Percentiles rank a stretch among this genome's conserved stretches.
Conservation (phyloP, 495 filamentous ascomycete genomes). For the Talaromyces wortmannii region DNA sequence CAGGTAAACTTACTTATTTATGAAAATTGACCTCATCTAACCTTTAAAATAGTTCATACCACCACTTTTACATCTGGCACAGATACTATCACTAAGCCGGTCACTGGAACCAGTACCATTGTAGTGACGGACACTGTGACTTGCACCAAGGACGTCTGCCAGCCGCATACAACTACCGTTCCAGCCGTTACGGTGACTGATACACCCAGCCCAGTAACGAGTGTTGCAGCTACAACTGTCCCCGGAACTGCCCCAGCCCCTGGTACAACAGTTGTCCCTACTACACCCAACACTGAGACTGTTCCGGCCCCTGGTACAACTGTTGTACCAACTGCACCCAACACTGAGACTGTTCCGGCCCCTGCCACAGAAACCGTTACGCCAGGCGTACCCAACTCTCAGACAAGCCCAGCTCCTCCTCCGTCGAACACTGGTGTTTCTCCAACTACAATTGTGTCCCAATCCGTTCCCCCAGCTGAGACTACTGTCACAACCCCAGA, state of each 20-base stretch:
- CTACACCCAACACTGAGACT: background rate
- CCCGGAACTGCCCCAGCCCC: background rate
- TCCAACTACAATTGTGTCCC: no score
- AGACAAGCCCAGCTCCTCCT: no score
- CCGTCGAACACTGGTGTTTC: no score
- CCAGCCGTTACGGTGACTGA: background rate
- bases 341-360: background rate
- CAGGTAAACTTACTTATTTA: background rate
- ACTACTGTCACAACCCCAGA: background rate
- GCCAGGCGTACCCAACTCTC: no score
- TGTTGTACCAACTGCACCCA: background rate
- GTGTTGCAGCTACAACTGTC: background rate
- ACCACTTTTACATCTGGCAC: background rate
- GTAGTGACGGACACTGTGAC: background rate
- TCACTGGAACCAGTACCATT: slow-evolving; percentile 3
- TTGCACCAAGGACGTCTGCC: background rate
- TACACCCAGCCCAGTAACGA: background rate
- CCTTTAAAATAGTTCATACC: background rate
- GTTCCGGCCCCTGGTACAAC: background rate
- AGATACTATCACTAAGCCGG: slow-evolving; percentile 1
- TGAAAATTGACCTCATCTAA: background rate
- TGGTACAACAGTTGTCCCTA: background rate
- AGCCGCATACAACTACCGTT: background rate
- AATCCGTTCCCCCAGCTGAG: no score
- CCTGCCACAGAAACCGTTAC: background rate